phyloP scores from a whole-genome alignment of 441 rosid species.

The Flueggea neowawraea region DNA sequence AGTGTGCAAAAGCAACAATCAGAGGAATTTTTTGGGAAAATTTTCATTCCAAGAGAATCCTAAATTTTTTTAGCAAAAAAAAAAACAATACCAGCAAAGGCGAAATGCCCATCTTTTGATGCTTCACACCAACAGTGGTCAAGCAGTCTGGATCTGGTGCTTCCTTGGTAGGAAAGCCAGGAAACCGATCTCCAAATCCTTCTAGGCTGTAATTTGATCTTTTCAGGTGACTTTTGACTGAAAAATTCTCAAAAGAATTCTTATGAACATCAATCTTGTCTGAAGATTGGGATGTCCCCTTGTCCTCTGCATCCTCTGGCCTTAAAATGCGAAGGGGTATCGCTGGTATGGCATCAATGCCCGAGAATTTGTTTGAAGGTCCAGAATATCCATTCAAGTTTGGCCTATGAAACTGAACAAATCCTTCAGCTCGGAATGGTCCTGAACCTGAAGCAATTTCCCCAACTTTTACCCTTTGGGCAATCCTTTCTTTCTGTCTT shows the following conservation, averaged over 20 bases:
- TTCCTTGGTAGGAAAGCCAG: slow-evolving; percentile 27
- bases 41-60: no score
- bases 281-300: slow-evolving; percentile 9
- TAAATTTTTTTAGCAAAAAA: background rate
- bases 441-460: slow-evolving; percentile 42
- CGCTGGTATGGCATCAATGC: no score
- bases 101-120: slow-evolving; percentile 45
- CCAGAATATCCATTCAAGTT: slow-evolving; percentile 6
- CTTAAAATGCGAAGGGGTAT: slow-evolving; percentile 21
- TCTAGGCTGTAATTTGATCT: background rate
- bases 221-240: background rate
- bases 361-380: no score
- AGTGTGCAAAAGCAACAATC: no score
- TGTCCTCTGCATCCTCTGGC: slow-evolving; percentile 46
- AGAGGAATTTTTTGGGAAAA: no score
- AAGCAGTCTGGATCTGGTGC: slow-evolving; percentile 59
- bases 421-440: slow-evolving; percentile 6
- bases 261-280: background rate
- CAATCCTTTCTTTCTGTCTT: slow-evolving; percentile 71
- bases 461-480: slow-evolving; percentile 47
- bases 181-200: background rate
- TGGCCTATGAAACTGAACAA: slow-evolving; percentile 12
- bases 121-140: slow-evolving; percentile 59
- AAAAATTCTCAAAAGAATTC: slow-evolving; percentile 2
- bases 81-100: slow-evolving; percentile 5